Evolutionary conservation across 805 yeast genomes (phyloP).

Genomic region (Myxozyma vanderwaltii): DNA sequence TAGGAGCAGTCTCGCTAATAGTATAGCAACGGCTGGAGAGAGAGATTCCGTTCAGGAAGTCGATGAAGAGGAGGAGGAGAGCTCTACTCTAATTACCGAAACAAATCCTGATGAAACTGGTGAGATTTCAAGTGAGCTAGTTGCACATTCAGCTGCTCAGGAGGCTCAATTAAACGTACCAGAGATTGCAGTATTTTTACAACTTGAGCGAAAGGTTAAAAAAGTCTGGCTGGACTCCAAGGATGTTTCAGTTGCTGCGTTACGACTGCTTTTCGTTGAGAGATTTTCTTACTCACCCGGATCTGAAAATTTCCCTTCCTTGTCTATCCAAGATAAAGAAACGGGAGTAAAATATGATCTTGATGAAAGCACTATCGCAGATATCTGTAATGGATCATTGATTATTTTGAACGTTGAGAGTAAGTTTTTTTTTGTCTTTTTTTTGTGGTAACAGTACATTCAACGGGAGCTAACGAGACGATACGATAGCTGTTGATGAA

Average conservation of each 20-base stretch:
- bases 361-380: conserved; percentile 65
- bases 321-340: conserved; percentile 66
- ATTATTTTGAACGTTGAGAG: conserved; percentile 58
- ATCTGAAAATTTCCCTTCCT: conserved; percentile 69
- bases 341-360: conserved; percentile 72
- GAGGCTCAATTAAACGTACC: background rate
- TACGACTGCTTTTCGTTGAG: conserved; percentile 78
- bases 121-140: background rate
- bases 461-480: background rate
- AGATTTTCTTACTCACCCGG: conserved; percentile 84
- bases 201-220: conserved; percentile 43
- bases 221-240: conserved; percentile 33
- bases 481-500: conserved; percentile 35
- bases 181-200: conserved; percentile 29
- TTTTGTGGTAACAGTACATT: conserved; percentile 1
- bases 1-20: background rate
- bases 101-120: too few relatives aligned
- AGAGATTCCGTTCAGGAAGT: background rate
- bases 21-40: background rate
- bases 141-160: background rate
- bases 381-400: conserved; percentile 61
- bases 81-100: too few relatives aligned
- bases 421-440: conserved; percentile 26
- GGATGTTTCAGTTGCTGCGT: conserved; percentile 51
- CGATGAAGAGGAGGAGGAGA: background rate